These are phyloP conservation scores for Pulveroboletus sp. DNA, from an alignment of 1,284 basidiomycete species.

Conservation along the genomic window DNA sequence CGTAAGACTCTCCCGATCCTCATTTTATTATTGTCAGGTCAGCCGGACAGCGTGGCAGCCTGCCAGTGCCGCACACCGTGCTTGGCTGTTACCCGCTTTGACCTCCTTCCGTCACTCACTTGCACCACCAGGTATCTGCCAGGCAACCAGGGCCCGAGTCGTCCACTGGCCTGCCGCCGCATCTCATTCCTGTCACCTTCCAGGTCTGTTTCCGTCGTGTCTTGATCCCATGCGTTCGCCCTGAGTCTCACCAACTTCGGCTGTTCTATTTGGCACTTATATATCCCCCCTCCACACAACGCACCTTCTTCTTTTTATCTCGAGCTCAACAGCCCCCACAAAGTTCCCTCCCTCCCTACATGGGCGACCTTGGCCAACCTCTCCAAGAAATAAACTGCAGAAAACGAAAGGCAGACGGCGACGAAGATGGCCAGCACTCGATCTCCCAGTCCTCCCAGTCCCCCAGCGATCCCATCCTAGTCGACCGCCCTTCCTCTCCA, in stretches of 20 bases:
- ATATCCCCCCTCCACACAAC: conserved; percentile 19
- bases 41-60: conserved; percentile 39
- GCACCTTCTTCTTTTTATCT: conserved; percentile 23
- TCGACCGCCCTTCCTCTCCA: conserved; percentile 20
- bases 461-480: conserved; percentile 26
- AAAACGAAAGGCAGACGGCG: conserved; percentile 36
- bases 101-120: conserved; percentile 25
- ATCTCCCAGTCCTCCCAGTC: conserved; percentile 16
- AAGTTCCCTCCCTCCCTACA: conserved; percentile 7
- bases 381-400: conserved; percentile 35
- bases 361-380: conserved; percentile 36
- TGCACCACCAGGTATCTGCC: conserved; percentile 32
- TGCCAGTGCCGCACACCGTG: conserved; percentile 27
- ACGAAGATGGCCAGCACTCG: conserved; percentile 30
- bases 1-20: conserved; percentile 26
- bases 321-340: conserved; percentile 2
- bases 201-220: conserved; percentile 34
- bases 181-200: conserved; percentile 1
- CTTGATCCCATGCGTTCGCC: conserved; percentile 34
- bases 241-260: conserved; percentile 30
- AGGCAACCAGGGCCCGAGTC: conserved; percentile 33
- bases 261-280: conserved; percentile 24
- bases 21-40: conserved; percentile 21
- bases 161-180: conserved; percentile 1
- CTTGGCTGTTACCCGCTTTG: conserved; percentile 28